Evolutionary conservation across 805 yeast genomes (phyloP).

Genomic region (Metschnikowia santaceciliae): DNA sequence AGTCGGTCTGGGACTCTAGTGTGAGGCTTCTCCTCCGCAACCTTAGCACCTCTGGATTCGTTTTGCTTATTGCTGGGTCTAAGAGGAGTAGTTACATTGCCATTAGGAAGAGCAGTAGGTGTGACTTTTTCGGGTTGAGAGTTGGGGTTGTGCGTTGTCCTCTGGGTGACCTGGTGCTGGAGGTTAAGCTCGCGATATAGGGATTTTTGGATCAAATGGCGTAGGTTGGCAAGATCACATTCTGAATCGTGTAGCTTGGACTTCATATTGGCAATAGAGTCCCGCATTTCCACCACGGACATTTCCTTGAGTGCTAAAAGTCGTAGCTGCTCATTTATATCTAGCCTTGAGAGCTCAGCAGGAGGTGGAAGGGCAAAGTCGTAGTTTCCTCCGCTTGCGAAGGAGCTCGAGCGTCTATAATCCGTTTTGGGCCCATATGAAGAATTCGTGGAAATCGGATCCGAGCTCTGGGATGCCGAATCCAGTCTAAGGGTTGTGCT

Average conservation of each 20-base stretch:
- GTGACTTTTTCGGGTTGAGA: not conserved
- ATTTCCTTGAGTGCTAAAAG: constrained; percentile 65
- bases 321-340: constrained; percentile 53
- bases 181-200: constrained; percentile 38
- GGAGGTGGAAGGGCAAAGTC: constrained; percentile 32
- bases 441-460: not conserved
- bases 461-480: not conserved
- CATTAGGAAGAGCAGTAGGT: not conserved
- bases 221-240: constrained; percentile 48
- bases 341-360: constrained; percentile 22
- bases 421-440: not conserved
- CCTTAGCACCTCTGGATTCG: not conserved
- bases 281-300: constrained; percentile 61
- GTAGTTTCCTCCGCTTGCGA: not conserved
- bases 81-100: not conserved
- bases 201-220: constrained; percentile 44
- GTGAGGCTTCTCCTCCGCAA: not conserved
- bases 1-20: constrained; percentile 1
- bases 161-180: not conserved
- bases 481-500: not conserved
- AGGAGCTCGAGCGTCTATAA: not conserved
- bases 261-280: constrained; percentile 44
- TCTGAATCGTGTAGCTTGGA: constrained; percentile 39
- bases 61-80: not conserved
- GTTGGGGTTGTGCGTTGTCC: not conserved